phyloP scores from a whole-genome alignment of 2,329 filamentous ascomycete genomes.

The Iodosphaeria phyllophila region DNA sequence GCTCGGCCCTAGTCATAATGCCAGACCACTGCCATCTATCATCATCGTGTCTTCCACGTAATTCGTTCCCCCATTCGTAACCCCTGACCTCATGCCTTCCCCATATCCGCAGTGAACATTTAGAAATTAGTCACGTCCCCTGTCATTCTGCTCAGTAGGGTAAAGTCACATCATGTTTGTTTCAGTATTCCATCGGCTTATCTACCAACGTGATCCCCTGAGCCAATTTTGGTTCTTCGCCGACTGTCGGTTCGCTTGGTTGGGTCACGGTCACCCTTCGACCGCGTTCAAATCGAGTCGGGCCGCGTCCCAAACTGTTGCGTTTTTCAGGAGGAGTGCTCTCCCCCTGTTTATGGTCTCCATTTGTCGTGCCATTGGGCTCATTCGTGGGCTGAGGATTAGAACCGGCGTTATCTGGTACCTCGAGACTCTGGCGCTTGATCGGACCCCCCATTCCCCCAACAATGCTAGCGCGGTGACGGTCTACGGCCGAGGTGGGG shows the following conservation, averaged over 20 bases:
- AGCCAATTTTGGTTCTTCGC: constrained; percentile 4
- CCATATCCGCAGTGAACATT: no score
- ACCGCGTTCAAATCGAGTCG: constrained; percentile 31
- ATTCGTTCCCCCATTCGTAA: no score
- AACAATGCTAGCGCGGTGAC: constrained; percentile 28
- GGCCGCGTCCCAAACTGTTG: constrained; percentile 40
- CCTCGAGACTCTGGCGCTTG: constrained; percentile 60
- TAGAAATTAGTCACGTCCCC: no score
- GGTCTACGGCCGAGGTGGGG: constrained; percentile 33
- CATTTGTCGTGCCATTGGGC: constrained; percentile 15
- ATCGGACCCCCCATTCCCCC: constrained; percentile 25
- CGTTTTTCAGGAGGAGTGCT: constrained; percentile 41
- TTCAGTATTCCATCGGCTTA: constrained; percentile 31
- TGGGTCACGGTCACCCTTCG: constrained; percentile 22
- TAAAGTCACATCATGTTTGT: constrained; percentile 3
- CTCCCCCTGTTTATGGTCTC: constrained; percentile 7
- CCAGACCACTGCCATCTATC: no score
- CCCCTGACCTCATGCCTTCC: no score
- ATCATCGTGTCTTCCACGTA: no score
- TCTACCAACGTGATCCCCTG: constrained; percentile 31
- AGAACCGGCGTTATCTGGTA: constrained; percentile 42
- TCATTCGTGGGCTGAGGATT: constrained; percentile 19
- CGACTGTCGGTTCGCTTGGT: constrained; percentile 8
- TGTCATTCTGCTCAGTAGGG: no score
- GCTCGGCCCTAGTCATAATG: no score